Evolutionary conservation across 2,329 filamentous ascomycete species (phyloP).

Genomic region (Colletotrichum siamense): DNA sequence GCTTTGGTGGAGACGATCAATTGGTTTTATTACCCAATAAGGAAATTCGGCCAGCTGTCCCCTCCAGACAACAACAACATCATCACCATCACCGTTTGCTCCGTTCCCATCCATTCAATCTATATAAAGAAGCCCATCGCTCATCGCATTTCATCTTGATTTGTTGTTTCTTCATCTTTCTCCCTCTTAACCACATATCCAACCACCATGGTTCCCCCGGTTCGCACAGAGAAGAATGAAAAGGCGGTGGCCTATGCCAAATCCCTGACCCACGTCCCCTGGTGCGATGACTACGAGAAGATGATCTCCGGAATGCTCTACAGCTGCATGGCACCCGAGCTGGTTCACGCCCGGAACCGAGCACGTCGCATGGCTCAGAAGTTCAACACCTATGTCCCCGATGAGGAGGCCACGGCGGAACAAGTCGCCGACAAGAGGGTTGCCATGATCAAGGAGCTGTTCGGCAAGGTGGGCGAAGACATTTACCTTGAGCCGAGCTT

Average conservation of each 20-base stretch:
- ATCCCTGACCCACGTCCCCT: conserved; percentile 55
- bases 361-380: not conserved
- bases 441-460: conserved; percentile 51
- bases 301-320: conserved; percentile 71
- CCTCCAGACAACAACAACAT: not conserved
- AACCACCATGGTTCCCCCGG: not conserved
- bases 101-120: not conserved
- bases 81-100: not conserved
- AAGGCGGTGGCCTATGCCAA: conserved; percentile 50
- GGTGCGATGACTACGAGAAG: conserved; percentile 67
- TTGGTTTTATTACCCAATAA: not conserved
- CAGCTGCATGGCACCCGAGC: conserved; percentile 51
- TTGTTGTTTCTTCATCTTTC: not conserved
- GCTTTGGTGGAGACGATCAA: not conserved
- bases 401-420: conserved; percentile 45
- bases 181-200: fast-evolving
- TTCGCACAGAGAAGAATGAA: conserved; percentile 34
- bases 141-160: not conserved
- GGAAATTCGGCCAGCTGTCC: not conserved
- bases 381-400: conserved; percentile 41
- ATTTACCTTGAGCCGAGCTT: conserved; percentile 67
- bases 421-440: conserved; percentile 45
- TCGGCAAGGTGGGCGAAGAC: conserved; percentile 56
- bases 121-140: not conserved
- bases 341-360: conserved; percentile 52